Evolutionary conservation across 139 green algal genomes (phyloP).

Genomic region (Haematococcus sp.): DNA sequence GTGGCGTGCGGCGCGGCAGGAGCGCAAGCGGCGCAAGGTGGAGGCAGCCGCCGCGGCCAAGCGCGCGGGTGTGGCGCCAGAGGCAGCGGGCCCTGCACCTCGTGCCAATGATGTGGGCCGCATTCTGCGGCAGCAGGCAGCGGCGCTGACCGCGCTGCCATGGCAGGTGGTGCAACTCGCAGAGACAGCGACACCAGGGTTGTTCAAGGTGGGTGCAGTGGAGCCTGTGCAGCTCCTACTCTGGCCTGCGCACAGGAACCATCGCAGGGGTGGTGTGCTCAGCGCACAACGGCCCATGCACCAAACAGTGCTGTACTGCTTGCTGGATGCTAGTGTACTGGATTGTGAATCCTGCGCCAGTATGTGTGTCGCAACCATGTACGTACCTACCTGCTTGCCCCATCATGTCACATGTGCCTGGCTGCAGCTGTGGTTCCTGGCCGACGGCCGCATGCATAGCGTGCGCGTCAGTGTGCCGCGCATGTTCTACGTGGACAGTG

Average conservation of each 20-base stretch:
- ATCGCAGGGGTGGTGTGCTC: no score
- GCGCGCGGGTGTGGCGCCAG: constrained; percentile 8
- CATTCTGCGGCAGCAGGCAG: constrained; percentile 58
- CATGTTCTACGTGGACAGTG: constrained; percentile 62
- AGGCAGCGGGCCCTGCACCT: constrained; percentile 12
- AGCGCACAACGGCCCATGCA: no score
- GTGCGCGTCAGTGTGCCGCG: constrained; percentile 66
- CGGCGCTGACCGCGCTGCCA: constrained; percentile 32
- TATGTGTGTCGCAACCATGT: no score
- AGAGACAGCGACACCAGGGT: constrained; percentile 37
- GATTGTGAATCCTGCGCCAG: no score
- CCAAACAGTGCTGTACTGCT: no score
- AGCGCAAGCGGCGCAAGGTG: constrained; percentile 40
- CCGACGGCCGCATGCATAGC: constrained; percentile 47
- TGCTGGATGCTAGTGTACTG: no score
- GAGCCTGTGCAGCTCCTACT: neutral
- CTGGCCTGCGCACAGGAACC: no score
- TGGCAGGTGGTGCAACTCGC: constrained; percentile 87
- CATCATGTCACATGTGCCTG: no score
- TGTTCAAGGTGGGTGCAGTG: constrained; percentile 33
- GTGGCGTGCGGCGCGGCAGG: constrained; percentile 56
- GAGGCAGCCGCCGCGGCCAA: constrained; percentile 22
- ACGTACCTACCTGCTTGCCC: no score
- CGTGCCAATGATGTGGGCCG: constrained; percentile 26
- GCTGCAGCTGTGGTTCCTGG: constrained; percentile 58